Conservation (phyloP, 192 early-diverging fungal genomes). For the Chytriomyces confervae region DNA sequence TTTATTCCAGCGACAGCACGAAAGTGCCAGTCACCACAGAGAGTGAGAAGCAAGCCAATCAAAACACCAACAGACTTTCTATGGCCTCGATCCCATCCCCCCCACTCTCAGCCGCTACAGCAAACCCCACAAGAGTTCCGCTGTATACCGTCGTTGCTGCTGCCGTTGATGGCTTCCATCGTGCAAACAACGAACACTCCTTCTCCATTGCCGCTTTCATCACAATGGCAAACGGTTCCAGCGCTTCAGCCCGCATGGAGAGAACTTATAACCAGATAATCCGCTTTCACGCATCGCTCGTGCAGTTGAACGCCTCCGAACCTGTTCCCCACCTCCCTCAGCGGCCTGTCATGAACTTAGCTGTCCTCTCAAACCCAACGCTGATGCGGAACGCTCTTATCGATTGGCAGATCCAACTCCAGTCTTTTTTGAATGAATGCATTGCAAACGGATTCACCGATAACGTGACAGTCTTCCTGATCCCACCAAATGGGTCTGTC, state of each 20-base stretch:
- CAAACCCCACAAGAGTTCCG: background rate
- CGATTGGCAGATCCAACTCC: background rate
- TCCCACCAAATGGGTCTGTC: background rate
- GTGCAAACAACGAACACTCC: background rate
- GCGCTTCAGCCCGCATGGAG: background rate
- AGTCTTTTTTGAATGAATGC: constrained; percentile 10
- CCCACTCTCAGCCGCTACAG: background rate
- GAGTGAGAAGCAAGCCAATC: background rate
- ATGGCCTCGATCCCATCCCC: background rate
- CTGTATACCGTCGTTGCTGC: background rate
- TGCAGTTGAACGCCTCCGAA: background rate
- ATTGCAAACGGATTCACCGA: constrained; percentile 13
- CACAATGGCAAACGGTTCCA: background rate
- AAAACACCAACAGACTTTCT: background rate
- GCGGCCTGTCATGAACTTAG: background rate
- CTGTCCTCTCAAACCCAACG: background rate
- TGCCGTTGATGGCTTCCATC: background rate
- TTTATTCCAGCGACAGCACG: constrained; percentile 27
- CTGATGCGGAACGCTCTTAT: background rate
- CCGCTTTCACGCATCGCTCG: constrained; percentile 18
- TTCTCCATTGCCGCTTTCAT: background rate
- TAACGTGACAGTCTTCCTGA: background rate
- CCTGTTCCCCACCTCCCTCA: background rate
- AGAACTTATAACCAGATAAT: constrained; percentile 12
- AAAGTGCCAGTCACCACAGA: constrained; percentile 26